Evolutionary conservation across 768 basidiomycete genomes (phyloP).

Genomic region (Rhodosporidiobolus sp.): DNA sequence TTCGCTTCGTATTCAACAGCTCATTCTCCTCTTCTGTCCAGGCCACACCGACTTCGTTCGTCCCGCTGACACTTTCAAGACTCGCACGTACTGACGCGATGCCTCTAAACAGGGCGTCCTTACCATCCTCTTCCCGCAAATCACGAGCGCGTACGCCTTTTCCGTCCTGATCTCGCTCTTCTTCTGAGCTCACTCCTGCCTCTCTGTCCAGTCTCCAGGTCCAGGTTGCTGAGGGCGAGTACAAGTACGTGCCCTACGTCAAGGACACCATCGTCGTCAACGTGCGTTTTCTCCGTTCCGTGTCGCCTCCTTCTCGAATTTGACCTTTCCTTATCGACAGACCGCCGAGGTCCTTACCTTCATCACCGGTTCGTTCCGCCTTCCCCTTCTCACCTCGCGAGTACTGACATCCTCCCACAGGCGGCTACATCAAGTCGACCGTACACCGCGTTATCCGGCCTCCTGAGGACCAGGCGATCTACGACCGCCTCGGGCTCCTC

Average conservation of each 20-base stretch:
- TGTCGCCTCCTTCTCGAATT: background rate
- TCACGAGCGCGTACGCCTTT: constrained; percentile 46
- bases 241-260: constrained; percentile 50
- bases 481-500: constrained; percentile 48
- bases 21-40: background rate
- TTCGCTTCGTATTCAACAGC: background rate
- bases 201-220: constrained; percentile 46
- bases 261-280: constrained; percentile 43
- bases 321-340: background rate
- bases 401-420: background rate
- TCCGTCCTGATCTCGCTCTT: background rate
- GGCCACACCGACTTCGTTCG: constrained; percentile 7
- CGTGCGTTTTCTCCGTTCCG: background rate
- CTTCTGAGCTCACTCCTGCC: background rate
- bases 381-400: too few species aligned
- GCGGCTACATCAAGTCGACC: constrained; percentile 1
- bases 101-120: constrained; percentile 32
- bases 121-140: constrained; percentile 51
- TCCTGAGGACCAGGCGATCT: constrained; percentile 47
- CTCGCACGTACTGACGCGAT: background rate
- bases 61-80: background rate
- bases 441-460: constrained; percentile 32
- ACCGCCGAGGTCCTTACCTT: constrained; percentile 11
- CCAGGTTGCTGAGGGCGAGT: constrained; percentile 49
- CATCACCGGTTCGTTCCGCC: background rate